Base-by-base conservation (phyloP, 805 yeast species). In the Wickerhamomyces ciferrii region DNA sequence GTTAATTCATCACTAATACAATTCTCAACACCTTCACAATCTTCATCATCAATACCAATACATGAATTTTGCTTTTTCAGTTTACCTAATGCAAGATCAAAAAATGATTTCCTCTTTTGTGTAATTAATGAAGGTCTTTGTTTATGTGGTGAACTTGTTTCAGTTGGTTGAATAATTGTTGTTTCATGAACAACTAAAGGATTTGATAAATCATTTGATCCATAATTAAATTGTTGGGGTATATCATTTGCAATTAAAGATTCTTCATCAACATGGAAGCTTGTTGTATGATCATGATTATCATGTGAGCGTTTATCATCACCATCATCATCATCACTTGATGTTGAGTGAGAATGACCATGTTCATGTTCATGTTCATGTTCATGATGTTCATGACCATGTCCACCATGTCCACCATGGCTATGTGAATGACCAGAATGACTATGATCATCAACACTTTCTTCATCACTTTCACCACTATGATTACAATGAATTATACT, bases 401-500 rank as follows among this genome's bases (percentile, higher is more conserved):
- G n/a, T 29, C 66, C 74, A 13, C 70, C 80, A 56, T 90, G 96
- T 4, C 18, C 18, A 31, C 18, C 18, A 31, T 31, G 31, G 4
- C 24, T 18, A 35, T 48, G 41, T 29, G 47, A 54, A 15, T 37
- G 35, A 43, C 59, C 54, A 19, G 37, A 38, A 44, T 58, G 59
- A n/a, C 39, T 29, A 43, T 48, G 52, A 14, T 47, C 48, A 42
- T 52, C 6, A 18, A 18, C 50, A 42, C 60, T 57, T 10, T 48
- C 63, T 14, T 60, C 63, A 15, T 61, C 70, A 13, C 21, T 10
- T 3, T 18, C 37, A 18, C 66, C 74, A 13, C 70, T 79, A 56
- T 90, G 96, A 15, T 80, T 84, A 65, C 97, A 90, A 60, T 90
- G 97, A 0, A 91, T 86, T 31, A 91, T 77, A 29, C 91, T 82